phyloP scores from a whole-genome alignment of 305 asterid species.

The Fraxinus baroniana region DNA sequence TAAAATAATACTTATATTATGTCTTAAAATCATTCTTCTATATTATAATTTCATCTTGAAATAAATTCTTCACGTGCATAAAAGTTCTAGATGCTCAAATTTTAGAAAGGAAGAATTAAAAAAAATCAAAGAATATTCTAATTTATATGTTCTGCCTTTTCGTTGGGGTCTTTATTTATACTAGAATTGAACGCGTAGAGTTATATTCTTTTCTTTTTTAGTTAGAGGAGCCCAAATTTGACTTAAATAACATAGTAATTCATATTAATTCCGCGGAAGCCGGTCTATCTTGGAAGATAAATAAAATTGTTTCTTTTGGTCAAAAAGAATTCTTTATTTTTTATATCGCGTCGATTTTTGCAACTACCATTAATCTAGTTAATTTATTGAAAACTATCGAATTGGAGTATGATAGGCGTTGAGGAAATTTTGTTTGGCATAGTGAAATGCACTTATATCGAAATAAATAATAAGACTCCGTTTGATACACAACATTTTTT shows the following conservation, averaged over 20 bases:
- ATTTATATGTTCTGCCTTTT: neutral
- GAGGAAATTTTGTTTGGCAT: no score
- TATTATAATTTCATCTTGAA: neutral
- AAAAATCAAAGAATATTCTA: neutral
- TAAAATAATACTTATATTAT: no score
- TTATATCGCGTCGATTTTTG: neutral
- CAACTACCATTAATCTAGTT: no score
- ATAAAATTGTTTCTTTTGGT: neutral
- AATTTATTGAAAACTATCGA: no score
- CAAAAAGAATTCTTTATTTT: neutral
- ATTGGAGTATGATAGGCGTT: no score
- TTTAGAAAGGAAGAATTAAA: neutral
- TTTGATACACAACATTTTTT: no score
- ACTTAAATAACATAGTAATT: neutral
- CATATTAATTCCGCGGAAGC: neutral
- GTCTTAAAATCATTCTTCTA: neutral
- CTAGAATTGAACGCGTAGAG: no score
- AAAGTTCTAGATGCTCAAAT: neutral
- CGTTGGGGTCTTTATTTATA: no score
- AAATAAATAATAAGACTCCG: no score
- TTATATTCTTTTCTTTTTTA: neutral
- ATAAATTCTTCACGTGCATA: neutral
- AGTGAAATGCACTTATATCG: no score
- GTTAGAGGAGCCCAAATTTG: neutral
- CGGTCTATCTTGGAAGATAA: neutral